These are phyloP conservation scores for Chondrostereum purpureum DNA, from an alignment of 1,284 basidiomycete species.

Conservation along the genomic window DNA sequence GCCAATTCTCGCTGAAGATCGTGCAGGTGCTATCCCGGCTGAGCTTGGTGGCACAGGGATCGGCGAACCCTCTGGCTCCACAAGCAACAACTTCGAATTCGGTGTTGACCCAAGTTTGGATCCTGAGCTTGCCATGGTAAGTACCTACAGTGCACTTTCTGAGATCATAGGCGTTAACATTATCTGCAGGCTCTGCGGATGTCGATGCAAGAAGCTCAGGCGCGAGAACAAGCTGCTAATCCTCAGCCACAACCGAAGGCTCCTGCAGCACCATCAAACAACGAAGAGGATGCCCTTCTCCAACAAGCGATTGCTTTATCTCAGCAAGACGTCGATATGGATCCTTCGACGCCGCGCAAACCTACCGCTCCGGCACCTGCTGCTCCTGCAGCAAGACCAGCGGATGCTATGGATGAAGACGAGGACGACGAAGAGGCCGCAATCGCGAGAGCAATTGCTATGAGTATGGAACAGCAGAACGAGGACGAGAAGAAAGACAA, in stretches of 20 bases:
- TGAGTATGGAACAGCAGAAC: slow-evolving; percentile 46
- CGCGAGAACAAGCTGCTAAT: slow-evolving; percentile 65
- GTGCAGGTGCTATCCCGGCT: slow-evolving; percentile 58
- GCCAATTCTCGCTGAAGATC: slow-evolving; percentile 78
- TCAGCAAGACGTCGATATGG: slow-evolving; percentile 42
- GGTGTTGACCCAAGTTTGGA: slow-evolving; percentile 93
- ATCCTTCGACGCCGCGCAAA: slow-evolving; percentile 13
- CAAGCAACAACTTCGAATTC: slow-evolving; percentile 64
- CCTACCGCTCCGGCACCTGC: slow-evolving; percentile 15
- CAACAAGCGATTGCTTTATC: slow-evolving; percentile 60
- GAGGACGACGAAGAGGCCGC: slow-evolving; percentile 47
- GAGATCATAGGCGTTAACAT: neutral
- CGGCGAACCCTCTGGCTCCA: slow-evolving; percentile 40
- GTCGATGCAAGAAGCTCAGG: slow-evolving; percentile 96
- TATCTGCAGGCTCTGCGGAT: slow-evolving; percentile 86
- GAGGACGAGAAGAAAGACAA: slow-evolving; percentile 30
- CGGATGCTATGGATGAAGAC: slow-evolving; percentile 33
- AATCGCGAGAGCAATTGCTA: slow-evolving; percentile 50
- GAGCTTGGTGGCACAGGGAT: slow-evolving; percentile 28
- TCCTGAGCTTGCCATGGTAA: slow-evolving; percentile 94
- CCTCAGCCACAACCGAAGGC: slow-evolving; percentile 26
- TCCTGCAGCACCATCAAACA: slow-evolving; percentile 41
- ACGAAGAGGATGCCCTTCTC: slow-evolving; percentile 63
- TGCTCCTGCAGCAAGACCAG: slow-evolving; percentile 22
- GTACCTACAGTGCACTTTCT: slow-evolving; percentile 13